A percentile compares a stretch with the other conserved stretches of the same genome.
phyloP scores from a whole-genome alignment of 1,139 yeast species.

The Hyphopichia burtonii region DNA sequence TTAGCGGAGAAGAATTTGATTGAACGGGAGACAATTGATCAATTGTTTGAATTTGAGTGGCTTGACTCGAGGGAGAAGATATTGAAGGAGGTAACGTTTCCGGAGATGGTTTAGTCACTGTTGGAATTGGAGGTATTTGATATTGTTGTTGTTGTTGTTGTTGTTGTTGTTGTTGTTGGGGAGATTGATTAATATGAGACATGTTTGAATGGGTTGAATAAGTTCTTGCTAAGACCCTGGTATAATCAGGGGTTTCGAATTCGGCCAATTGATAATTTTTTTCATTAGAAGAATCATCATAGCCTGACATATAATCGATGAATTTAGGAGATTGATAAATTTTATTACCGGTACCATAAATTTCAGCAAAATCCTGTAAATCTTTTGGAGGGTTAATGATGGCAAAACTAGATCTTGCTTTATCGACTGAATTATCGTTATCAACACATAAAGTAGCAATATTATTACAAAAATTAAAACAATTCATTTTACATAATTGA shows the following conservation, averaged over 20 bases:
- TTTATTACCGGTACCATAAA: constrained; percentile 66
- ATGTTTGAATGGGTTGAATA: constrained; percentile 26
- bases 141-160: constrained; percentile 1
- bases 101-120: background rate
- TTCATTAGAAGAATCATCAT: constrained; percentile 21
- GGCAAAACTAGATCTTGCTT: constrained; percentile 66
- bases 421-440: constrained; percentile 74
- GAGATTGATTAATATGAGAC: constrained; percentile 3
- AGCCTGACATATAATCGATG: constrained; percentile 41
- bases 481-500: constrained; percentile 67
- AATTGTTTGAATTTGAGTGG: background rate
- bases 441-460: constrained; percentile 76
- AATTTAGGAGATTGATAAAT: constrained; percentile 55
- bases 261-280: constrained; percentile 26
- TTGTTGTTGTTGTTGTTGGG: constrained; percentile 2
- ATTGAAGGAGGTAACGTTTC: background rate
- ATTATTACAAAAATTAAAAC: constrained; percentile 82
- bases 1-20: background rate
- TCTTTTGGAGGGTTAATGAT: constrained; percentile 65
- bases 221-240: constrained; percentile 32
- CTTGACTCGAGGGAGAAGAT: background rate
- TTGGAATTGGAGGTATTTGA: constrained; percentile 3
- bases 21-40: background rate
- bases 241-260: constrained; percentile 36
- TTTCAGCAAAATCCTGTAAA: constrained; percentile 52